Evolutionary conservation across 371 early-diverging fungal species (phyloP).

Genomic region (Chytridium lagenaria): DNA sequence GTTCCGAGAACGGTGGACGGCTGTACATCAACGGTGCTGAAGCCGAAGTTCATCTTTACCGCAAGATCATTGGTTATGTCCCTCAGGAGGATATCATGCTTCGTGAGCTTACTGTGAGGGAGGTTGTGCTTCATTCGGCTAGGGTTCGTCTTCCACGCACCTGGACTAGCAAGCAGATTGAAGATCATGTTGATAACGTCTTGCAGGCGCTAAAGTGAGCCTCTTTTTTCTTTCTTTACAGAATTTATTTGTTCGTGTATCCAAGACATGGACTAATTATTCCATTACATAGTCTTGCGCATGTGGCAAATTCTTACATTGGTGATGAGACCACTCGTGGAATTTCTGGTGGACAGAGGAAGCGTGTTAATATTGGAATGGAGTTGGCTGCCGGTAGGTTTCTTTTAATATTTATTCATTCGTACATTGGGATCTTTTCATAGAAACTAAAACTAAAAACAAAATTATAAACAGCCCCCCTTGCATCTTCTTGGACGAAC

Average conservation of each 20-base stretch:
- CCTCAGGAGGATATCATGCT: constrained; percentile 81
- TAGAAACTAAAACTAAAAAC: background rate
- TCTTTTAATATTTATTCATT: background rate
- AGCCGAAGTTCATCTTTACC: constrained; percentile 61
- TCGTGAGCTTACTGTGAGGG: constrained; percentile 70
- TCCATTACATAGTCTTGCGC: constrained; percentile 39
- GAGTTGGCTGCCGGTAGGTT: constrained; percentile 71
- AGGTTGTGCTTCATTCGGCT: constrained; percentile 79
- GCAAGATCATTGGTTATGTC: constrained; percentile 65
- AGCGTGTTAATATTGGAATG: constrained; percentile 79
- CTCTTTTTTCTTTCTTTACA: background rate
- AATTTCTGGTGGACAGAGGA: constrained; percentile 80
- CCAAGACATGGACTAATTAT: background rate
- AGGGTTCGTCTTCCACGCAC: constrained; percentile 71
- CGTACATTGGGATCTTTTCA: background rate
- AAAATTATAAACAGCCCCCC: constrained; percentile 48
- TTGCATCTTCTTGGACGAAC: constrained; percentile 87
- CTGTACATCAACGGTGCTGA: constrained; percentile 68
- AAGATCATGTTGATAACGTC: constrained; percentile 64
- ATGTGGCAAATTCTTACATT: constrained; percentile 80
- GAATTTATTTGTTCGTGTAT: background rate
- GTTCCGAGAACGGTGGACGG: constrained; percentile 58
- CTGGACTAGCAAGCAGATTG: constrained; percentile 57
- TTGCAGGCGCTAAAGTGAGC: constrained; percentile 58
- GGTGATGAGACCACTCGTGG: constrained; percentile 73